Percentiles rank a stretch among this genome's conserved stretches.
These are phyloP conservation scores for Podila minutissima DNA, from an alignment of 192 early-diverging fungal species.

Conservation along the genomic window DNA sequence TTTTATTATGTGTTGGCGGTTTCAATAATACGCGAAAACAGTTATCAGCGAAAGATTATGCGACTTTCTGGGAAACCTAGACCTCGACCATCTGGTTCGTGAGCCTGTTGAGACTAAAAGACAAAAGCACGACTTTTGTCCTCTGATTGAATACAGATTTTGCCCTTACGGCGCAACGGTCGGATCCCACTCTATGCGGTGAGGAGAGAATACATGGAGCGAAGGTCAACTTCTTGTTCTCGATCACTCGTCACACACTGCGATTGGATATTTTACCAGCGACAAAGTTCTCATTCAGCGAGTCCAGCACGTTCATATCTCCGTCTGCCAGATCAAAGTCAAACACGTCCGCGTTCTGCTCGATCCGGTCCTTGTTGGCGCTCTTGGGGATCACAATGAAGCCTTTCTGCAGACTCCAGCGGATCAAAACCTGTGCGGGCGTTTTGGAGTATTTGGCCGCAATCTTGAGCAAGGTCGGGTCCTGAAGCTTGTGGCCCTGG, in stretches of 20 bases:
- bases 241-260: not conserved
- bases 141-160: not conserved
- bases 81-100: too few relatives aligned
- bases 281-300: slow-evolving; percentile 57
- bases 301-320: slow-evolving; percentile 68
- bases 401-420: slow-evolving; percentile 70
- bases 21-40: too few relatives aligned
- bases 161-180: not conserved
- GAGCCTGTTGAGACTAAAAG: too few relatives aligned
- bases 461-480: slow-evolving; percentile 59
- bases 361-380: slow-evolving; percentile 58
- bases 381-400: slow-evolving; percentile 69
- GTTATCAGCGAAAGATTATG: too few relatives aligned
- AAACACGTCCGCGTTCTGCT: slow-evolving; percentile 68
- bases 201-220: not conserved
- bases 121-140: not conserved
- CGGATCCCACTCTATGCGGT: not conserved
- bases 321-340: slow-evolving; percentile 64
- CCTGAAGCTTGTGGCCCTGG: slow-evolving; percentile 57
- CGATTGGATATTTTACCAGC: slow-evolving; percentile 26
- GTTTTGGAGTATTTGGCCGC: slow-evolving; percentile 63
- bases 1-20: too few relatives aligned
- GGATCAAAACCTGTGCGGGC: slow-evolving; percentile 65
- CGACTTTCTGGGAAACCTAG: too few relatives aligned
- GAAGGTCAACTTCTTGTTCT: not conserved